These are phyloP conservation scores for Fraxinus baroniana DNA, from an alignment of 305 asterid genomes.

Conservation along the genomic window DNA sequence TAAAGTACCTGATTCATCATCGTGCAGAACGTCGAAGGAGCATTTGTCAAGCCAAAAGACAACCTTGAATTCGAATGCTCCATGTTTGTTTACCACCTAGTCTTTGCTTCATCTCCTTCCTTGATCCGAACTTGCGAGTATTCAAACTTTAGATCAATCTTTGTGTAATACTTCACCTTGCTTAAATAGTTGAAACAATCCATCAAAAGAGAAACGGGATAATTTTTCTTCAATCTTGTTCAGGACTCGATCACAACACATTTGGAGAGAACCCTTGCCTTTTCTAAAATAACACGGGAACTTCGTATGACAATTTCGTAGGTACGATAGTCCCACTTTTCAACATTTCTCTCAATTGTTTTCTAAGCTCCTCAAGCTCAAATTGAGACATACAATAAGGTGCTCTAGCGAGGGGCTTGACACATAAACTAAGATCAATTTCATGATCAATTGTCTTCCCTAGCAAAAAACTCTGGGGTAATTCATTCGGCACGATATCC, in stretches of 20 bases:
- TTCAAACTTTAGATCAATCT: background rate
- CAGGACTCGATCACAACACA: background rate
- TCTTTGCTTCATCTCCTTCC: background rate
- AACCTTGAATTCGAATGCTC: background rate
- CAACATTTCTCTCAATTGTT: background rate
- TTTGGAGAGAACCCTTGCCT: background rate
- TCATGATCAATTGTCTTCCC: background rate
- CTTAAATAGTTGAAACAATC: background rate
- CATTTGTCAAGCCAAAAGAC: background rate
- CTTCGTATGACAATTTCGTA: too few species aligned
- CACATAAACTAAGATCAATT: too few species aligned
- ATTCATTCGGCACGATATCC: background rate
- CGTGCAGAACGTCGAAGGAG: background rate
- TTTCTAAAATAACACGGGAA: background rate
- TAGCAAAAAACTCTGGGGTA: background rate
- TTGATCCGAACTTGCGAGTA: background rate
- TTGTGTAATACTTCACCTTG: background rate
- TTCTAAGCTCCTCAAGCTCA: background rate
- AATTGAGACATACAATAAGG: background rate
- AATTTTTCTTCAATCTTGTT: background rate
- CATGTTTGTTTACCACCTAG: background rate
- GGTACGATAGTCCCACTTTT: background rate
- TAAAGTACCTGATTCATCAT: background rate
- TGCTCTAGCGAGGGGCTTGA: background rate
- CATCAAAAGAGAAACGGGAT: too few species aligned